Percentiles rank a stretch among this genome's conserved stretches.
Conservation (phyloP, 306 rosid genomes). For the Fragaria iinumae region DNA sequence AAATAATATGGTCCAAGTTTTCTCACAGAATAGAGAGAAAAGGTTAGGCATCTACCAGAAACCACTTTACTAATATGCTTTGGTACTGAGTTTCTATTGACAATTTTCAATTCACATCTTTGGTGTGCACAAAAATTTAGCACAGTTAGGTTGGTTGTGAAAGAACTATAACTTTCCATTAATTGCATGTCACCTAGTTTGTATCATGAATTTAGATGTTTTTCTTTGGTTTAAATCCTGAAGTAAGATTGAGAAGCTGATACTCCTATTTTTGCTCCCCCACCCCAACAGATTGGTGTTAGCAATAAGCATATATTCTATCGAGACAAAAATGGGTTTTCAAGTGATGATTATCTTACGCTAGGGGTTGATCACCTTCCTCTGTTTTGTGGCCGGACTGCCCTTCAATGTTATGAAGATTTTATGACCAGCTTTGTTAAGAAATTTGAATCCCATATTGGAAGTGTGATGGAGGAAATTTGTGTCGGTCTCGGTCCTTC, state of each 20-base stretch:
- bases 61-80: neutral
- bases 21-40: neutral
- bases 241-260: conserved; percentile 10
- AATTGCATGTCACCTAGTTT: neutral
- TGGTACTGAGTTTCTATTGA: neutral
- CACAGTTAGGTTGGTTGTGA: neutral
- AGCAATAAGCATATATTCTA: conserved; percentile 37
- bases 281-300: conserved; percentile 32
- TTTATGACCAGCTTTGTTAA: conserved; percentile 29
- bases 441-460: conserved; percentile 31
- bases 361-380: conserved; percentile 41
- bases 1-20: neutral
- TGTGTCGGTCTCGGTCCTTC: conserved; percentile 42
- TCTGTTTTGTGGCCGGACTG: conserved; percentile 40
- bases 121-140: neutral
- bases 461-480: conserved; percentile 37
- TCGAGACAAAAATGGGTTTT: conserved; percentile 37
- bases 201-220: neutral
- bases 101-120: neutral
- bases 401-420: conserved; percentile 41
- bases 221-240: neutral
- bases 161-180: neutral
- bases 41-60: neutral
- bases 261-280: neutral
- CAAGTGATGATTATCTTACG: conserved; percentile 37